Evolutionary conservation across 495 filamentous ascomycete species (phyloP).

Genomic region (Hyaloscypha bicolor): DNA sequence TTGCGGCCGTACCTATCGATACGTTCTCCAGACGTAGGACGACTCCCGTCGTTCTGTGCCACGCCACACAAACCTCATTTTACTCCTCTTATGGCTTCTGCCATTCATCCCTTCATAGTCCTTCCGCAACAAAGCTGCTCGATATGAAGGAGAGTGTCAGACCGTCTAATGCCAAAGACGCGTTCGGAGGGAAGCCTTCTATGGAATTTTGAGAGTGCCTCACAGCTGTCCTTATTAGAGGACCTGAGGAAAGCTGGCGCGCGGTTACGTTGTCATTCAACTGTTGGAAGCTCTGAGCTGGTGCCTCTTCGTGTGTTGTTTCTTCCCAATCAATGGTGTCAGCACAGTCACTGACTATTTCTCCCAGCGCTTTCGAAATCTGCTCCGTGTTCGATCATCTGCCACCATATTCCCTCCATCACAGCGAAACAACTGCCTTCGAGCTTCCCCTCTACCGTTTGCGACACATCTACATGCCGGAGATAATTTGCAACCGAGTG

Average conservation of each 20-base stretch:
- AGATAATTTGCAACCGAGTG: neutral
- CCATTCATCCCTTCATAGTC: neutral
- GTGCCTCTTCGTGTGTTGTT: too few species aligned
- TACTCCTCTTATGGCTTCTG: neutral
- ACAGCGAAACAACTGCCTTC: too few species aligned
- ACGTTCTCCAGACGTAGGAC: neutral
- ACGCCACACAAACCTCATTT: neutral
- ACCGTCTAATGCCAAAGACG: neutral
- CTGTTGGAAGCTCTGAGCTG: neutral
- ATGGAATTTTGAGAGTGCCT: neutral
- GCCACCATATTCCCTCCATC: too few species aligned
- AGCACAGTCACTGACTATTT: too few species aligned
- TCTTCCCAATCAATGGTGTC: too few species aligned
- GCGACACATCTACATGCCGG: neutral
- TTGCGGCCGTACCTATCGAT: neutral
- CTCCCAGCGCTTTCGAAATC: too few species aligned
- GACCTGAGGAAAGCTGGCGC: neutral
- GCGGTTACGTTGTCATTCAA: neutral
- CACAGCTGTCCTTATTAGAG: neutral
- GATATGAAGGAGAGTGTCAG: neutral
- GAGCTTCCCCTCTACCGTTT: neutral
- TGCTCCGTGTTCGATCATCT: too few species aligned
- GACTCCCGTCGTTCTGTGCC: neutral
- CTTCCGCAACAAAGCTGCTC: neutral
- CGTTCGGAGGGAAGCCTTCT: neutral